Evolutionary conservation across 148 eudicot genomes (phyloP), one percentile per base, ranked within the genome.

Genomic region (Vaccinium vitisidaea): DNA sequence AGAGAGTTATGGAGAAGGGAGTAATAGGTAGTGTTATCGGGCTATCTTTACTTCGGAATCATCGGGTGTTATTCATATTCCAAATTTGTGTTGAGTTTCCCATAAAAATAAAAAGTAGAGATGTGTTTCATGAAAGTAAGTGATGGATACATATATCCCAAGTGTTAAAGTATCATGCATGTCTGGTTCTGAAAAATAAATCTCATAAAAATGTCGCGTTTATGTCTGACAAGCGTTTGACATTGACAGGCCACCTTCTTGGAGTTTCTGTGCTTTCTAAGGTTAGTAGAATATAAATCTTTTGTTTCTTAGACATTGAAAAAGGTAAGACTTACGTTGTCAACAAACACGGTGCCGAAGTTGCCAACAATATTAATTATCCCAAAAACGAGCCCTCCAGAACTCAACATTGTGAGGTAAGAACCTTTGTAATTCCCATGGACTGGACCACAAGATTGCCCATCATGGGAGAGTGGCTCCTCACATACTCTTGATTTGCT

Each of bases 341-440:
- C 99, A 15, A 97, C 99, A 53, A 97, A 97, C 80, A 97, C 98
- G 6, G 99, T 97, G 27, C 98, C 99, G 79, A 97, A 97, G 81
- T 97, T 97, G 53, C 99, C 99, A 65, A 93, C 94, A 80, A 97
- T 91, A 87, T 97, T 97, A 82, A 97, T 97, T 63, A 97, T 93
- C 84, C 99, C 99, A 27, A 97, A 97, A 55, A 97, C 90, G 49
- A 97, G 87, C 8, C 99, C 98, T 56, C 96, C 96, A 10, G 98
- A 94, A 79, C 99, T 97, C 86, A 97, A 83, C 99, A 97, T 97
- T 3, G 99, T 97, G 3, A 94, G 82, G 85, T 97, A 95, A 39
- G 99, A 93, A 27, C 99, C 99, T 81, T 92, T 93, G 90, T 88
- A 85, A 80, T 97, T 97, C 36, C 99, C 99, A 83, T 70, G 73